Base-by-base conservation (phyloP, 306 rosid species). In the Prunus mongolica region DNA sequence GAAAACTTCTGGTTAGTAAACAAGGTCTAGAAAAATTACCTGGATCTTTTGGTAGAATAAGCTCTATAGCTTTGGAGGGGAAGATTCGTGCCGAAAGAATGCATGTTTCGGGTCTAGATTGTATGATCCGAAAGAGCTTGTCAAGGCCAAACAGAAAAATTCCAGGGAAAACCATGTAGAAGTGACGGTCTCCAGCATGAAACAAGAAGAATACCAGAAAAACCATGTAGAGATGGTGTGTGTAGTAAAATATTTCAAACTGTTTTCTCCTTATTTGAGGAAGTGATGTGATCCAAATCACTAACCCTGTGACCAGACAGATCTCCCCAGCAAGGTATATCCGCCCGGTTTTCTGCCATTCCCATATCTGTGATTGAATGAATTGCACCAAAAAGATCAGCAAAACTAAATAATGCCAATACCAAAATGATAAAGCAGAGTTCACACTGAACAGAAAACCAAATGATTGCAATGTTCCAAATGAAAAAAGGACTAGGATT, bases 131-230 rank as follows among this genome's bases (percentile, higher is more conserved):
- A 41, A 95, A 89, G 46, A 92, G 46, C 88, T 90, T 92, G 79
- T 95, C 98, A 15, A 90, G 87, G 51, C 86, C 88, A 71, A 92
- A 92, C 77, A 95, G 98, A 74, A 95, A 88, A 69, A 95, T 65
- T 67, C 97, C 97, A 0, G 96, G 84, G 79, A 95, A 95, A 55
- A 90, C 88, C 71, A 68, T 77, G 77, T 92, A 92, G 75, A 95
- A 95, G 83, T 92, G 98, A 74, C 90, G 79, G 77, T 95, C 98
- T 81, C 97, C 98, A 19, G 78, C 90, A 82, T 95, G 98, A 75
- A 95, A 92, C 87, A 95, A 81, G 92, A 88, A 90, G 55, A 92
- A 85, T n/a, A 90, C 80, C n/a, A 92, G 86, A 81, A 92, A 94
- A 20, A 95, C 82, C 28, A 77, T 32, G 79, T 95, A 92, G 20